Evolutionary conservation across 106 monocot species (phyloP).

Genomic region (Dioscorea dumetorum): DNA sequence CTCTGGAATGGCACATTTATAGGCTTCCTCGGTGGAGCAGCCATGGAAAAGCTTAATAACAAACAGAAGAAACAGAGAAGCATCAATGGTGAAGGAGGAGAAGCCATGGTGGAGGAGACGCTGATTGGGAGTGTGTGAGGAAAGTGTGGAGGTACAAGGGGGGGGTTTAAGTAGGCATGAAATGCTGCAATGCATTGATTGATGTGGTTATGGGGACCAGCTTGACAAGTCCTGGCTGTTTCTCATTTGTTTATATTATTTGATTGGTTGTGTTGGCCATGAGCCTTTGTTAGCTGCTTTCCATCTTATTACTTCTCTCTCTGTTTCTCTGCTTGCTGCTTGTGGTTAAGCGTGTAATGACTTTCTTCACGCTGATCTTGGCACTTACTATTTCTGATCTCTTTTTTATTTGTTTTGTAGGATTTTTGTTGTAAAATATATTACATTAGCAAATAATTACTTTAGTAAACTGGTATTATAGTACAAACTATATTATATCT

Average conservation of each 20-base stretch:
- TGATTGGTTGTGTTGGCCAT: background rate
- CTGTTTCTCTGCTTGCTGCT: background rate
- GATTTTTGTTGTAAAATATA: no score
- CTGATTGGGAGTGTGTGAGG: background rate
- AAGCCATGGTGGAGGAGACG: background rate
- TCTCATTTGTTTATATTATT: background rate
- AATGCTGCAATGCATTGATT: background rate
- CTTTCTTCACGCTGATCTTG: no score
- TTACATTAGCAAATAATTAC: no score
- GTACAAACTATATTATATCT: no score
- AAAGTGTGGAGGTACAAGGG: background rate
- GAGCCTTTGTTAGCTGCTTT: background rate
- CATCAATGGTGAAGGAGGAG: background rate
- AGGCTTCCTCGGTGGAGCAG: slow-evolving; percentile 2
- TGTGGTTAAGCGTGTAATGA: no score
- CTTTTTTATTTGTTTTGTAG: no score
- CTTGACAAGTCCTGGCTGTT: background rate
- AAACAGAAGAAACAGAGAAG: background rate
- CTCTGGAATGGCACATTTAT: slow-evolving; percentile 13
- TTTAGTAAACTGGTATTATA: no score
- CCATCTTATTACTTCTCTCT: background rate
- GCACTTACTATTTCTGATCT: no score
- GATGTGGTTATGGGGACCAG: background rate
- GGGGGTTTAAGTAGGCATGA: background rate
- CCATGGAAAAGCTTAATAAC: slow-evolving; percentile 2